phyloP scores from a whole-genome alignment of 129 eudicot species.

The Solidago caesia region DNA sequence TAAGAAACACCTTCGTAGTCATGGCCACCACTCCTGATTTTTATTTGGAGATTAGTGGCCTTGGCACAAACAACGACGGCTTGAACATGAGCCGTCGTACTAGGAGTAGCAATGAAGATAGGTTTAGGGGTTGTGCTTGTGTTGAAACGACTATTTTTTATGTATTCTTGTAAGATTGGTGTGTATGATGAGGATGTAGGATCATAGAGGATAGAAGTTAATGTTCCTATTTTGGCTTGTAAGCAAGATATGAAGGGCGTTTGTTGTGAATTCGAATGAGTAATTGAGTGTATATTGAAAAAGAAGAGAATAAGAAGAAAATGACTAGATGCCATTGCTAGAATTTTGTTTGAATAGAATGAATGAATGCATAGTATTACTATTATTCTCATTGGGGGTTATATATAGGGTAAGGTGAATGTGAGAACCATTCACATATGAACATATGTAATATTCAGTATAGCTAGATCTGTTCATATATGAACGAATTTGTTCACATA shows the following conservation, averaged over 20 bases:
- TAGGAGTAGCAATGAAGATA: conserved; percentile 1
- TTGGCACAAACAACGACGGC: conserved; percentile 22
- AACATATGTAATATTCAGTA: no score
- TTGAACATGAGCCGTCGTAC: not conserved
- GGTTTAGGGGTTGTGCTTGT: conserved; percentile 20
- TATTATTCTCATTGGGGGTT: not conserved
- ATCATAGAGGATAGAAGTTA: not conserved
- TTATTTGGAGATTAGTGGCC: conserved; percentile 9
- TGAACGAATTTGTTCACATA: no score
- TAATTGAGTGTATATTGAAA: not conserved
- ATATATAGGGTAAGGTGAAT: no score
- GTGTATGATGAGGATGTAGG: not conserved
- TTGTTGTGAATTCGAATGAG: not conserved
- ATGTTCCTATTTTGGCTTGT: conserved; percentile 14
- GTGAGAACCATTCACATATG: no score
- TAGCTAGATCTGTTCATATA: no score
- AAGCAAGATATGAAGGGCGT: conserved; percentile 18
- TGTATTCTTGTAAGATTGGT: conserved; percentile 16
- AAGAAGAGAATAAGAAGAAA: not conserved
- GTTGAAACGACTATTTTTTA: conserved; percentile 23
- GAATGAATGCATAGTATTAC: not conserved
- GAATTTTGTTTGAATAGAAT: conserved; percentile 10
- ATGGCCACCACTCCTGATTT: conserved; percentile 29
- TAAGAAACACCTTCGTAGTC: conserved; percentile 28
- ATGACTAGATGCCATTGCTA: conserved; percentile 7